Evolutionary conservation across 352 stramenopile genomes (phyloP), one percentile per base, ranked within the genome.

Genomic region (Globisporangium nunn): DNA sequence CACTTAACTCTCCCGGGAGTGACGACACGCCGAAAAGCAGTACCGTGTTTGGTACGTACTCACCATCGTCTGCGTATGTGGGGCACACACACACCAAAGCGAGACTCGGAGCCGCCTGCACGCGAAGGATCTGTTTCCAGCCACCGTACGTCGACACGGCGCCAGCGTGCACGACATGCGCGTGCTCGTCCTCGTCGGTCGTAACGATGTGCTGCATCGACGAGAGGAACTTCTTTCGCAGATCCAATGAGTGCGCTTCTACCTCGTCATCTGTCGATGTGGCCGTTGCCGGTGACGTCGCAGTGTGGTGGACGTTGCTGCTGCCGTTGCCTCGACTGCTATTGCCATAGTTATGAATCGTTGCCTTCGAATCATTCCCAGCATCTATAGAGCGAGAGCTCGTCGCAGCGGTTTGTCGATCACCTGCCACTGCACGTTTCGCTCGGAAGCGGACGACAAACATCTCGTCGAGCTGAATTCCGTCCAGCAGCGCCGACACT

Each of bases 71-170:
- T 0, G 77, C 81, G 48, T 94, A 94, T 15, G 80, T 66, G 11
- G 84, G 84, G 52, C 75, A 85, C 7, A 90, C 74, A 39, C 80
- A 91, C 14, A 92, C 39, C 43, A 86, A 57, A 10, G 73, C 59
- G 3, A 84, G 48, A 46, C 61, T 66, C 1, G 58, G n/a, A 1
- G 62, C 63, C 14, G 70, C 68, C 61, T 74, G 64, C 28, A 62
- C 57, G 14, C 72, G 66, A 28, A 83, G 52, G 14, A 87, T 47
- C 41, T 77, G 67, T 17, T 58, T 69, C 83, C 83, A 94, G 0
- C 80, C 84, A 28, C 82, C 84, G 63, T 91, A 92, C 55, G 86
- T 85, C 18, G 75, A 87, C 10, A 94, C 75, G 1, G 74, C 74
- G 0, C 75, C 80, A 41, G 77, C 80, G 37, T 85, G 71, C 52